Evolutionary conservation across 164 flowering plant genomes (phyloP).

Genomic region (Santalum album): DNA sequence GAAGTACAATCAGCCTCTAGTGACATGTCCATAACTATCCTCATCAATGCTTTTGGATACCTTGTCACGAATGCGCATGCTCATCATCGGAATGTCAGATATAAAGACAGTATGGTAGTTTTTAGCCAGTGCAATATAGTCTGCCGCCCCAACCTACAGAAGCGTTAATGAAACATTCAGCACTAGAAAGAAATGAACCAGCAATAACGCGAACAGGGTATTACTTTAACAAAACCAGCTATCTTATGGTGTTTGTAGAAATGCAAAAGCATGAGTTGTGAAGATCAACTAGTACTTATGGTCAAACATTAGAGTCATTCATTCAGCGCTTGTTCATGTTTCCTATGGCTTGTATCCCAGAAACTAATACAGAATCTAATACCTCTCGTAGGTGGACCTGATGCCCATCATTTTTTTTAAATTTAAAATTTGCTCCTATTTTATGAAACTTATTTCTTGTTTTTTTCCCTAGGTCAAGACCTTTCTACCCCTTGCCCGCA

Average conservation of each 20-base stretch:
- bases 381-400: no score
- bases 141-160: constrained; percentile 84
- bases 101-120: constrained; percentile 85
- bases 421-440: no score
- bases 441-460: no score
- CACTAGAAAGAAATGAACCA: background rate
- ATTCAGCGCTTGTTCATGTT: no score
- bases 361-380: no score
- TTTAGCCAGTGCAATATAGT: constrained; percentile 86
- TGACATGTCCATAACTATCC: no score
- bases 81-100: constrained; percentile 84
- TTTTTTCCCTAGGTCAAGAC: no score
- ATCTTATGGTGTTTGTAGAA: background rate
- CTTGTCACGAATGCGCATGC: constrained; percentile 96
- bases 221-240: background rate
- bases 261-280: background rate
- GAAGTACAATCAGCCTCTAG: no score
- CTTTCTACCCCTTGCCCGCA: no score
- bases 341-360: no score
- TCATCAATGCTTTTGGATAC: constrained; percentile 26
- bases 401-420: no score
- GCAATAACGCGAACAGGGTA: background rate
- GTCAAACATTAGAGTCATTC: no score
- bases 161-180: background rate
- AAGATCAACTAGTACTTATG: background rate